Conservation (phyloP, 345 rosid species). For the Turnera subulata region DNA sequence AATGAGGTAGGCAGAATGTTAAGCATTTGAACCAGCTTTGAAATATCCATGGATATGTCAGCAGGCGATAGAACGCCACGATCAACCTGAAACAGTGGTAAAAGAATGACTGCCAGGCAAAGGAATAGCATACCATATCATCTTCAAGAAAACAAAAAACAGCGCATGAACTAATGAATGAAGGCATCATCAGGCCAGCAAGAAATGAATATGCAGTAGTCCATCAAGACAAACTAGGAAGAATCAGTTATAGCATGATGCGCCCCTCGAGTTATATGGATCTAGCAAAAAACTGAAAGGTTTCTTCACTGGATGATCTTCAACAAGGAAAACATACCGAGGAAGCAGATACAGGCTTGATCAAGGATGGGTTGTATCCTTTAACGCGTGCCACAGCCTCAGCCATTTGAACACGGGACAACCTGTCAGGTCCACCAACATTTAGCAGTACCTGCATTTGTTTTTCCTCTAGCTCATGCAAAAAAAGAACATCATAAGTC, state of each 20-base stretch:
- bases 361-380: constrained; percentile 55
- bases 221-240: not conserved
- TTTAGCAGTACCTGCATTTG: constrained; percentile 64
- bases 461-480: constrained; percentile 46
- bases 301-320: not conserved
- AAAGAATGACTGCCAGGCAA: not conserved
- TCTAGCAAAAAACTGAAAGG: too few species aligned
- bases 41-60: constrained; percentile 84
- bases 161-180: too few species aligned
- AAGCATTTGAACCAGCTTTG: constrained; percentile 52
- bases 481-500: constrained; percentile 10
- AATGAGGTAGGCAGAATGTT: constrained; percentile 50
- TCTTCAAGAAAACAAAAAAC: not conserved
- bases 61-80: constrained; percentile 77
- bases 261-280: too few species aligned
- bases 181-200: too few species aligned
- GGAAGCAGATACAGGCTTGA: constrained; percentile 67
- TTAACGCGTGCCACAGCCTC: constrained; percentile 61
- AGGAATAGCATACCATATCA: too few species aligned
- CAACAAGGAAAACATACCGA: constrained; percentile 34
- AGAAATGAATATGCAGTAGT: too few species aligned
- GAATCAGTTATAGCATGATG: not conserved
- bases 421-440: constrained; percentile 79
- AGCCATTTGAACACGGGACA: constrained; percentile 91
- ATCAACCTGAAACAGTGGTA: constrained; percentile 46